phyloP scores from a whole-genome alignment of 495 filamentous ascomycete genomes.

The Penicillium egyptiacum region DNA sequence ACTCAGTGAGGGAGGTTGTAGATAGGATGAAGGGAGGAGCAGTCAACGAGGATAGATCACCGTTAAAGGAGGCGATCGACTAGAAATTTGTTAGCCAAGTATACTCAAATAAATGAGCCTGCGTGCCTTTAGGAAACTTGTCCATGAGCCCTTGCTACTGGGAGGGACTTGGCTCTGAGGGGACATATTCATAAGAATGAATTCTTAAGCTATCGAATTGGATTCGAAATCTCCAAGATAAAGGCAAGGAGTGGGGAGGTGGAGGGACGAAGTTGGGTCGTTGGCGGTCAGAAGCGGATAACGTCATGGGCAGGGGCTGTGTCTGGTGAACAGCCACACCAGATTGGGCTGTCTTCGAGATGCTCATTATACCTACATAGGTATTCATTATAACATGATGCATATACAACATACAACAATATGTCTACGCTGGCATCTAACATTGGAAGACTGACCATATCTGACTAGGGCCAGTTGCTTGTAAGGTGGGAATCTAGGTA shows the following conservation, averaged over 20 bases:
- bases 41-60: slow-evolving; percentile 89
- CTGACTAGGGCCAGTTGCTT: too few species aligned
- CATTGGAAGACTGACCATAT: too few species aligned
- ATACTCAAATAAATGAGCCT: not conserved
- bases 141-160: slow-evolving; percentile 52
- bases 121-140: slow-evolving; percentile 54
- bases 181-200: slow-evolving; percentile 28
- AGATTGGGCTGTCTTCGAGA: not conserved
- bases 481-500: too few species aligned
- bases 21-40: slow-evolving; percentile 96
- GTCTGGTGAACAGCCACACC: slow-evolving; percentile 14
- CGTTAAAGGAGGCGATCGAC: slow-evolving; percentile 96
- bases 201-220: not conserved
- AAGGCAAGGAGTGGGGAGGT: slow-evolving; percentile 1
- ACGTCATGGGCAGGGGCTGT: slow-evolving; percentile 24
- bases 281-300: slow-evolving; percentile 28
- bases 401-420: too few species aligned
- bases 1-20: slow-evolving; percentile 87
- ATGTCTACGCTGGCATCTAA: too few species aligned
- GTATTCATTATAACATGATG: not conserved
- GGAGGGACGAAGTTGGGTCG: slow-evolving; percentile 4
- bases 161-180: slow-evolving; percentile 38
- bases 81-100: slow-evolving; percentile 33
- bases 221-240: slow-evolving; percentile 9
- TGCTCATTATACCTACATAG: not conserved